phyloP scores from a whole-genome alignment of 495 filamentous ascomycete genomes.

The Xylaria bambusicola region DNA sequence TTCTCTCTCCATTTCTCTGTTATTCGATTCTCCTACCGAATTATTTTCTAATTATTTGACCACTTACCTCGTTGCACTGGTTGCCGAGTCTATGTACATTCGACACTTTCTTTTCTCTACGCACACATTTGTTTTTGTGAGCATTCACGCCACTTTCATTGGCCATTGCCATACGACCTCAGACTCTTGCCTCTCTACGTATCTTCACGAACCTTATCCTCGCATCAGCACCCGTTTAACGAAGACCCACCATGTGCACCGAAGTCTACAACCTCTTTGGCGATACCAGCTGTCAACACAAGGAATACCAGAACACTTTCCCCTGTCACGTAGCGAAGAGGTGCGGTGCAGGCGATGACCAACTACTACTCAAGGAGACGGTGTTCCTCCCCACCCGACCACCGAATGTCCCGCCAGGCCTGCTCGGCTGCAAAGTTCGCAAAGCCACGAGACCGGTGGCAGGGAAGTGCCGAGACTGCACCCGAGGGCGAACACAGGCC shows the following conservation, averaged over 20 bases:
- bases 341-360: conserved; percentile 12
- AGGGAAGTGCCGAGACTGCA: conserved; percentile 21
- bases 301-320: conserved; percentile 31
- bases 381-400: conserved; percentile 23
- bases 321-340: conserved; percentile 17
- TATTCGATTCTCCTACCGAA: background rate
- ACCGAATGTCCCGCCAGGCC: conserved; percentile 18
- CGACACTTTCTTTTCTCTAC: background rate
- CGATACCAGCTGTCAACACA: conserved; percentile 24
- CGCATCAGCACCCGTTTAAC: background rate
- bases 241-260: conserved; percentile 24
- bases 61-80: conserved; percentile 2
- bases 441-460: conserved; percentile 20
- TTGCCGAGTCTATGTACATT: conserved; percentile 1
- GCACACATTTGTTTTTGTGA: background rate
- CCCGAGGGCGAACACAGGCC: background rate
- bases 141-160: background rate
- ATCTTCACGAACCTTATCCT: background rate
- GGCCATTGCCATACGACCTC: background rate
- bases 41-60: background rate
- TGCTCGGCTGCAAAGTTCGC: conserved; percentile 17
- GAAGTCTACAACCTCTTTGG: conserved; percentile 23
- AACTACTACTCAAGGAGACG: conserved; percentile 13
- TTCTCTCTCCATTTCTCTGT: background rate
- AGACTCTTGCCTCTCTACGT: background rate